These are phyloP conservation scores for Phytophthora pluvialis DNA, from an alignment of 352 stramenopile species.

Conservation along the genomic window DNA sequence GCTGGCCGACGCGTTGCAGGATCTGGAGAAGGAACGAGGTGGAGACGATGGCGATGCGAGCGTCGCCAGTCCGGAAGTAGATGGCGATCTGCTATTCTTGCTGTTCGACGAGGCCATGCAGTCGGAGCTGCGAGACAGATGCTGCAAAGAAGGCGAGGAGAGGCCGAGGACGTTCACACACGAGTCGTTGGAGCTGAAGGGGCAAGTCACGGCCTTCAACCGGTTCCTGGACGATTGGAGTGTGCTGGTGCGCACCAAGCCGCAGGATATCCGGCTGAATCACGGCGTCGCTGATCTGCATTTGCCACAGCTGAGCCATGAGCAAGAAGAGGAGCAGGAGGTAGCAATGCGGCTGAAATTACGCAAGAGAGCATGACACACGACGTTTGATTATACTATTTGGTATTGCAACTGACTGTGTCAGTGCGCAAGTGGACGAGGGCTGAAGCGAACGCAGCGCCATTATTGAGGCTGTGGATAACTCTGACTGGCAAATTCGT, in stretches of 20 bases:
- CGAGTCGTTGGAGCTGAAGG: slow-evolving; percentile 48
- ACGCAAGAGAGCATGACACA: slow-evolving; percentile 30
- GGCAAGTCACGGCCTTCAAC: slow-evolving; percentile 62
- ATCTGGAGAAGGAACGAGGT: slow-evolving; percentile 43
- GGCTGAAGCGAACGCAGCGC: too few relatives aligned
- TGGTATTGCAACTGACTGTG: too few relatives aligned
- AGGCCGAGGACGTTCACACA: slow-evolving; percentile 50
- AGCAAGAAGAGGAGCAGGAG: slow-evolving; percentile 4
- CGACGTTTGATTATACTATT: not conserved
- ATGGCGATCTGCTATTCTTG: slow-evolving; percentile 57
- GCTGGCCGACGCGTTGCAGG: slow-evolving; percentile 67
- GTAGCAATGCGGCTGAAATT: slow-evolving; percentile 58
- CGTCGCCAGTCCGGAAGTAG: slow-evolving; percentile 8
- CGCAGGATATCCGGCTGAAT: slow-evolving; percentile 43
- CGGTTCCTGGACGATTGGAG: slow-evolving; percentile 74
- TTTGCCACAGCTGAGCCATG: slow-evolving; percentile 9
- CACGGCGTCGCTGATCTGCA: slow-evolving; percentile 30
- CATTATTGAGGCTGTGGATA: too few relatives aligned
- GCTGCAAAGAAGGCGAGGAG: slow-evolving; percentile 8
- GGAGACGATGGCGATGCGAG: not conserved
- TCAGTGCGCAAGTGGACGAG: too few relatives aligned
- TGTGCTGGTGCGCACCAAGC: slow-evolving; percentile 38
- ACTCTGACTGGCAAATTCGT: too few relatives aligned
- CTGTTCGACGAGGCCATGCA: slow-evolving; percentile 63
- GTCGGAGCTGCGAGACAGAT: slow-evolving; percentile 30